Base-by-base conservation (phyloP, 1,139 yeast species). In the Starmera stellimalicola region DNA sequence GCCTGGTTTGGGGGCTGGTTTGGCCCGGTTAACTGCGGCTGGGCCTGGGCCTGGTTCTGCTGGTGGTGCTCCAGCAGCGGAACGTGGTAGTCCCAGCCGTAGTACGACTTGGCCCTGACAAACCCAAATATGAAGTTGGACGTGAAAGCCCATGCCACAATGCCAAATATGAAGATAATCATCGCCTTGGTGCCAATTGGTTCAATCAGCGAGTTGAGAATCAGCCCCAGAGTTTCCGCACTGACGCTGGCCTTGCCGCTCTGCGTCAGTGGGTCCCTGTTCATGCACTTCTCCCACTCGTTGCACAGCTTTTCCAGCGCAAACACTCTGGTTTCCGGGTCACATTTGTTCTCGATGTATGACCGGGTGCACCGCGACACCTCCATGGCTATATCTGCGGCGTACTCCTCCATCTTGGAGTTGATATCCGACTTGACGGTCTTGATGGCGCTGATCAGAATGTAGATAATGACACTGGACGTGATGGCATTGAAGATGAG, bases 211-310 rank as follows among this genome's bases (percentile, higher is more conserved):
- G 79, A 67, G 44, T 77, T 77, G n/a, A 78, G 40, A 9, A 78
- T 62, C 37, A 73, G 58, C 0, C 85, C 87, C 3, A 79, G 45
- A 0, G 80, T 73, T 38, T 73, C 73, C 0, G 84, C 83, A 52
- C 77, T 69, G 11, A 78, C 62, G 38, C 63, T 63, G 6, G 78
- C 68, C 36, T 60, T 60, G 35, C 65, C 60, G 57, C 50, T 59
- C 40, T 41, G 63, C 3, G 47, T 36, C 3, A 51, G 39, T 28
- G 77, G 72, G 35, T 73, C 73, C 42, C 69, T 71, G 33, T 62
- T 62, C 77, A 77, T 76, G 46, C 88, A 78, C 34, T 67, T 63
- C 36, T 62, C 63, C 83, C 83, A 80, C 37, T 65, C 62, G 18
- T 63, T 60, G 51, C 91, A 80, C 28, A 65, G 63, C 15, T 58